phyloP scores from a whole-genome alignment of 176 grass and related monocot genomes.

The sorghum (Sorghum bicolor) region DNA sequence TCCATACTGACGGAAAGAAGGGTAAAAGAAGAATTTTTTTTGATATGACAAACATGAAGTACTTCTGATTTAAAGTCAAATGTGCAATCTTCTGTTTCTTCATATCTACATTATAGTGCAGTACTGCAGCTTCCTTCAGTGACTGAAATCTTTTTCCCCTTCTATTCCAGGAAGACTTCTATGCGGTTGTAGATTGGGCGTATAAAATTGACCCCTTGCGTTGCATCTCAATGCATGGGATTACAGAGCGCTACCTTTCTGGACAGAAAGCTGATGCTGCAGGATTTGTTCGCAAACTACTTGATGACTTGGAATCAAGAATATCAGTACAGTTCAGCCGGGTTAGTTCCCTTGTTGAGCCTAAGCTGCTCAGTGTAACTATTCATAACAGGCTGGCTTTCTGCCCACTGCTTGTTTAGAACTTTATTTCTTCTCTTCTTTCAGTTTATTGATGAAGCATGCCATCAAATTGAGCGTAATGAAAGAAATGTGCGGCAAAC shows the following conservation, averaged over 20 bases:
- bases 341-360: conserved; percentile 49
- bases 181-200: conserved; percentile 92
- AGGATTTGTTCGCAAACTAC: conserved; percentile 87
- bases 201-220: conserved; percentile 92
- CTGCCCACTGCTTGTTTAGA: conserved; percentile 13
- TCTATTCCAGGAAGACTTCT: conserved; percentile 87
- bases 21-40: not conserved
- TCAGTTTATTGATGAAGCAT: conserved; percentile 97
- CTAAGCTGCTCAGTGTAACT: not conserved
- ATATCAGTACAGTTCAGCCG: conserved; percentile 87
- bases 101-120: conserved; percentile 7
- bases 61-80: conserved; percentile 3
- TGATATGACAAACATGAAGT: not conserved
- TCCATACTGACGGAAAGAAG: not conserved
- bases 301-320: conserved; percentile 90
- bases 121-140: conserved; percentile 14
- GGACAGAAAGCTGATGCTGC: conserved; percentile 99
- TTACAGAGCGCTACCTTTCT: conserved; percentile 96
- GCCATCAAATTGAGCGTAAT: conserved; percentile 93
- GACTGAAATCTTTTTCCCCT: conserved; percentile 9
- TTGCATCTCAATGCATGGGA: conserved; percentile 98
- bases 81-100: not conserved
- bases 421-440: conserved; percentile 19
- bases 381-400: conserved; percentile 19
- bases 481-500: conserved; percentile 81